phyloP scores from a whole-genome alignment of 2,329 filamentous ascomycete genomes.

The Colletotrichum ledebouriae region DNA sequence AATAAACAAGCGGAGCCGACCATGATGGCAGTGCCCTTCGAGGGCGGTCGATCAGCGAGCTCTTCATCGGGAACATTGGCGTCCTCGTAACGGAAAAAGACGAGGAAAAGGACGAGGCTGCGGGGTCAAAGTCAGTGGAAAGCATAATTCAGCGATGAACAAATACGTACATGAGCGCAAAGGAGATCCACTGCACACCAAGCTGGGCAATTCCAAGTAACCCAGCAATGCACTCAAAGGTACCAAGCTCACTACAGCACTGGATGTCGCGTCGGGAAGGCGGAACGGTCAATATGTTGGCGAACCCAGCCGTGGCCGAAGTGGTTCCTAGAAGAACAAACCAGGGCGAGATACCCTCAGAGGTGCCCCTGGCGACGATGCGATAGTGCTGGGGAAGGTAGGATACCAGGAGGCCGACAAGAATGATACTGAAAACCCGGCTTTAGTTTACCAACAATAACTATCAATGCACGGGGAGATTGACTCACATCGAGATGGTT shows the following conservation, averaged over 20 bases:
- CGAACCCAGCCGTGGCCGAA: conserved; percentile 88
- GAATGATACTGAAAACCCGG: conserved; percentile 69
- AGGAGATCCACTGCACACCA: conserved; percentile 91
- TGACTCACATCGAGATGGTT: conserved; percentile 66
- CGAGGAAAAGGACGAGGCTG: conserved; percentile 91
- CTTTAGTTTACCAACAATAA: neutral
- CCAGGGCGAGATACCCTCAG: conserved; percentile 94
- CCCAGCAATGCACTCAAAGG: conserved; percentile 86
- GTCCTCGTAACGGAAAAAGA: conserved; percentile 85
- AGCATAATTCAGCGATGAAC: neutral
- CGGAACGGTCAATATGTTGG: conserved; percentile 92
- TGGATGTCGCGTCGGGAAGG: conserved; percentile 84
- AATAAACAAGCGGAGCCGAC: conserved; percentile 80
- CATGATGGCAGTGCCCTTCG: conserved; percentile 82
- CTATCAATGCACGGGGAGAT: neutral
- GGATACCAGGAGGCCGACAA: conserved; percentile 89
- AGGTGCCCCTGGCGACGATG: conserved; percentile 87
- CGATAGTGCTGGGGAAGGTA: conserved; percentile 96
- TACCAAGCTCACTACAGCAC: conserved; percentile 86
- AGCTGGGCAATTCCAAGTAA: conserved; percentile 92
- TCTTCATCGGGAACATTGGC: conserved; percentile 64
- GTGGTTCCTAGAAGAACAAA: conserved; percentile 95
- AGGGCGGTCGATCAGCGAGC: conserved; percentile 67
- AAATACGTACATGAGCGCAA: conserved; percentile 83
- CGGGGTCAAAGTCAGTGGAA: conserved; percentile 1